Evolutionary conservation across 805 yeast species (phyloP), one percentile per base, ranked within the genome.

Genomic region (Saccharomycopsis sp.): DNA sequence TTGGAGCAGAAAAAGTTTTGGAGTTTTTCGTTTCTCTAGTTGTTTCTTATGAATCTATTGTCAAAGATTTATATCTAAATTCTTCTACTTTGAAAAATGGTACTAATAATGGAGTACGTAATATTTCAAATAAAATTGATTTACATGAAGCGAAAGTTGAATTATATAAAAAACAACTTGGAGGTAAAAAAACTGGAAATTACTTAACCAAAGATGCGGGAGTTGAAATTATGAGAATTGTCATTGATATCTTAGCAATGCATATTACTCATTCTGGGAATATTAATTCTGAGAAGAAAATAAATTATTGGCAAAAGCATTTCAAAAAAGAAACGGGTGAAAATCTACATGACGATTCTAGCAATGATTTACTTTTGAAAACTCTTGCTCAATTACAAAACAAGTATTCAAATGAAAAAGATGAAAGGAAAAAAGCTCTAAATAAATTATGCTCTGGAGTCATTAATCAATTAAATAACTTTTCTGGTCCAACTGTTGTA

Each of bases 1-100:
- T n/a, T 13, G 40, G 41, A 18, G 42, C 34, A 14, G 37, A 34
- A 12, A 20, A 18, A 9, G 32, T 39, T 20, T 9, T 39, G 3
- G 5, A 13, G 15, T 34, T 27, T 21, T 28, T 39, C 27, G 13
- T 39, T 14, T n/a, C 18, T 17, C 13, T 19, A 5, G 14, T 34
- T 3, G 13, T 18, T 4, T 19, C 20, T n/a, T 34, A 34, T 18
- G 23, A 23, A 29, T 8, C 5, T 6, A n/a, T 31, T 10, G 6
- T 31, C 9, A 6, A 5, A 31, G 35, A 20, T 10, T 18, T 20
- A 31, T 10, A 19, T 6, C 21, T 6, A 9, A 12, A n/a, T 15
- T 12, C 21, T 20, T 12, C 12, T n/a, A 15, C 8, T 21, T 12
- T 19, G 9, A 18, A 31, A 5, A 29, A 29, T n/a, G 13, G 13